Conservation (phyloP, 1,139 yeast genomes). For the Zhuliangozyma parablackwelliae region DNA sequence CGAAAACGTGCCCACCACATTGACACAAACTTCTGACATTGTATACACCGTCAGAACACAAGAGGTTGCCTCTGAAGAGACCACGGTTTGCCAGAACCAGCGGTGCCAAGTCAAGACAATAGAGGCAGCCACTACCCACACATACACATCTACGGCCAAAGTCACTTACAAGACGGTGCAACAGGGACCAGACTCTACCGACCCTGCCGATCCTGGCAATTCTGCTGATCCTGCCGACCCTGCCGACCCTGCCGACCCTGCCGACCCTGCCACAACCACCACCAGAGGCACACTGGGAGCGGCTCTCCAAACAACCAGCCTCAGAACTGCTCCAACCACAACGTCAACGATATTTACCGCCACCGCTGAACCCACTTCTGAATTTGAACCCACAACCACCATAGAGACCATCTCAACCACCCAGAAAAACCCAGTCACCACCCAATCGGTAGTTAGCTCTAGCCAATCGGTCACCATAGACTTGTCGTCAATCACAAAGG, state of each 20-base stretch:
- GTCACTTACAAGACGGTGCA: slow-evolving; percentile 9
- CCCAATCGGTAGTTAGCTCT: slow-evolving; percentile 16
- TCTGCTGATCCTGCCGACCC: slow-evolving; percentile 2
- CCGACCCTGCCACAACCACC: too few relatives aligned
- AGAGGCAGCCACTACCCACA: slow-evolving; percentile 10
- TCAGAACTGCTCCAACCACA: slow-evolving; percentile 19
- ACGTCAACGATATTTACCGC: slow-evolving; percentile 23
- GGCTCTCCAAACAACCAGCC: slow-evolving; percentile 7
- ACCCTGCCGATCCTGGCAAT: slow-evolving; percentile 1
- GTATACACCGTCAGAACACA: slow-evolving; percentile 15
- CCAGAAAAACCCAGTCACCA: slow-evolving; percentile 23
- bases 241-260: slow-evolving; percentile 8
- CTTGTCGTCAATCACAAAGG: slow-evolving; percentile 9
- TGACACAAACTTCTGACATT: slow-evolving; percentile 7
- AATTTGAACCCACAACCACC: slow-evolving; percentile 15
- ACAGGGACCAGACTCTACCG: slow-evolving; percentile 1
- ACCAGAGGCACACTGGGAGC: slow-evolving; percentile 1
- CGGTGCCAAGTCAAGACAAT: slow-evolving; percentile 10
- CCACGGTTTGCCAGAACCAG: slow-evolving; percentile 11
- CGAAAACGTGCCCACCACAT: neutral
- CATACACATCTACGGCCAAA: slow-evolving; percentile 12
- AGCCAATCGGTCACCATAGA: slow-evolving; percentile 12
- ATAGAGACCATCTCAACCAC: slow-evolving; percentile 18
- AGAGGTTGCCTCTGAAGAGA: slow-evolving; percentile 9
- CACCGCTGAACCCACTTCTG: slow-evolving; percentile 18